Evolutionary conservation across 1,284 basidiomycete genomes (phyloP), one percentile per base, ranked within the genome.

Genomic region (Agroathelia rolfsii): DNA sequence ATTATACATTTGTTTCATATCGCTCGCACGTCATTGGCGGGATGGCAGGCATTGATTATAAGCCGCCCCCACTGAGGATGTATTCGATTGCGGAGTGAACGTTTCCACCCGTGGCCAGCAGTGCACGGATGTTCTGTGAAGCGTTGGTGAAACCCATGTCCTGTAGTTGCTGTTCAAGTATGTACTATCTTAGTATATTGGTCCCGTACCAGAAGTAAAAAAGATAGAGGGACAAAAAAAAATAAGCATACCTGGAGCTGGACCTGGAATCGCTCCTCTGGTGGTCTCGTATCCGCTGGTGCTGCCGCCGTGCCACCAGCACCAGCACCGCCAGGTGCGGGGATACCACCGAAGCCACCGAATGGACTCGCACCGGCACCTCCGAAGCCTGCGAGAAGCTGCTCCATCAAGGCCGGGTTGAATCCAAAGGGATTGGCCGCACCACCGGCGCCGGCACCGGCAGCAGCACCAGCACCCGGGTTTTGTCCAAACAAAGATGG

Each of bases 11-110:
- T n/a, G n/a, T n/a, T n/a, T n/a, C n/a, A n/a, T n/a, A n/a, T n/a
- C n/a, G n/a, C n/a, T n/a, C n/a, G n/a, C n/a, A n/a, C n/a, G n/a
- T n/a, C n/a, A n/a, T n/a, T n/a, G n/a, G n/a, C n/a, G n/a, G n/a
- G 22, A 24, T 24, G n/a, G 22, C n/a, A 8, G 8, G n/a, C 26
- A 28, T 13, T 27, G 19, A 24, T 38, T 56, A 80, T 41, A 83
- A 26, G 16, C 83, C 82, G 8, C 82, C 80, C 2, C 86, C 86
- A 28, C 66, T 59, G 39, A 94, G 68, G 44, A 94, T 89, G 50
- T 93, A 88, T 59, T 93, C 89, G 46, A 94, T 85, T 23, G 89
- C 88, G 16, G 79, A 71, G 52, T 92, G 75, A 18, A 94, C 86
- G 48, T 92, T 90, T 4, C 89, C 89, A 13, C 76, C 88, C 0